A percentile compares a stretch with the other conserved stretches of the same genome.
Conservation (phyloP, 1,284 basidiomycete species). For the Rhodotorula sp. region DNA sequence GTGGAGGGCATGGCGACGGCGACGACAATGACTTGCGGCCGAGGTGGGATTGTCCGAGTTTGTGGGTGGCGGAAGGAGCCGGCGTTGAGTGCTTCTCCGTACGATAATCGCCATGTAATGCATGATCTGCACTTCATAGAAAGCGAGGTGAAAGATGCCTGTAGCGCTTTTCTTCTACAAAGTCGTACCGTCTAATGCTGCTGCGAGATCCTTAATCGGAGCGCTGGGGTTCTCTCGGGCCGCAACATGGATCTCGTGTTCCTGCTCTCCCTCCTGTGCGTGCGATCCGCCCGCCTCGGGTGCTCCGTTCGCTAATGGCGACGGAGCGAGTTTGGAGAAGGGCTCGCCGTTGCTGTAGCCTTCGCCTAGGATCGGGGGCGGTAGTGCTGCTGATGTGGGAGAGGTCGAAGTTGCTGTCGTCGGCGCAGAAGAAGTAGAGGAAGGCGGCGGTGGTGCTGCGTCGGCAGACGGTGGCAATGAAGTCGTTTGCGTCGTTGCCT, state of each 20-base stretch:
- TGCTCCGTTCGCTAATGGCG: not conserved
- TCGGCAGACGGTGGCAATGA: not conserved
- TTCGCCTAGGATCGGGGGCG: not conserved
- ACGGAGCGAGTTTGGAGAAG: not conserved
- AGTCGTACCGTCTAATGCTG: conserved; percentile 25
- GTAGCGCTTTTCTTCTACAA: conserved; percentile 1
- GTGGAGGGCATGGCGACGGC: not conserved
- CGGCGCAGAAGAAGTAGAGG: not conserved
- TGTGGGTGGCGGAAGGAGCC: conserved; percentile 25
- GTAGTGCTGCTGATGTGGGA: not conserved
- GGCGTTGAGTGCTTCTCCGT: conserved; percentile 17
- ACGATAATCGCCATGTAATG: not conserved
- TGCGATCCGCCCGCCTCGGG: not conserved
- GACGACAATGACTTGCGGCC: not conserved
- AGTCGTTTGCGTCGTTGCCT: not conserved
- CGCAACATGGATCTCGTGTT: conserved; percentile 24
- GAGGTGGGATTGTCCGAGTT: conserved; percentile 10
- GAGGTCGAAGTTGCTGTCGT: not conserved
- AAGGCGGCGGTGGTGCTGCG: not conserved
- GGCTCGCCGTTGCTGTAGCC: not conserved
- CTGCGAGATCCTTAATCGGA: conserved; percentile 32
- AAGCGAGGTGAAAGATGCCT: no score
- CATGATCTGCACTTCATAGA: no score
- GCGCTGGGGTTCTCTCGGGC: conserved; percentile 23
- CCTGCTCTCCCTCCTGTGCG: not conserved